Base-by-base conservation (phyloP, 192 early-diverging fungal genomes). In the Linnemannia exigua region DNA sequence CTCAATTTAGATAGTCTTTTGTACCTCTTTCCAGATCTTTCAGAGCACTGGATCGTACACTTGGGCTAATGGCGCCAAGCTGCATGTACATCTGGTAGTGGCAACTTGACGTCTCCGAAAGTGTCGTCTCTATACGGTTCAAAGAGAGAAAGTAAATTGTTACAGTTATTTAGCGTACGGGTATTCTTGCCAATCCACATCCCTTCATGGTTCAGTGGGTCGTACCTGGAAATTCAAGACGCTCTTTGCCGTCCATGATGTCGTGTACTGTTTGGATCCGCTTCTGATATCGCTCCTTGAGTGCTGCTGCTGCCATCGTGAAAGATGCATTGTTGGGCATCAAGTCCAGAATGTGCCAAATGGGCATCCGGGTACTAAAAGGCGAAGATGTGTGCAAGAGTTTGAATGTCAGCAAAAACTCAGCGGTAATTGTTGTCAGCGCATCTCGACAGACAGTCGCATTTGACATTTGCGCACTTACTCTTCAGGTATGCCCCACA, bases 21-120 rank as follows among this genome's bases (percentile, higher is more conserved):
- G 20, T 58, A 90, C 90, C 89, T 87, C 80, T 76, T 81, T 91
- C 91, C 71, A 89, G 87, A 47, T 91, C 91, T 4, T 88, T 72
- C 22, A 91, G 47, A 11, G 88, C 76, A 1, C 81, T 76, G 33
- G 78, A 77, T 22, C 87, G 87, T 37, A 89, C 87, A 37, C 72
- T 75, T n/a, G 75, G 67, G 51, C 87, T 67, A 5, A 91, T 86
- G 12, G 88, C 82, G n/a, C 88, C 79, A 1, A 91, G 83, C n/a
- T 91, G 91, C 68, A 82, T 88, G 75, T 83, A 88, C 67, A 91
- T 84, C 46, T 89, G 88, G 50, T 89, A 90, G 15, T 68, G 63
- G 47, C 91, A 91, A 25, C 72, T 74, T 1, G 86, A 84, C 0
- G 54, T 15, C 28, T 80, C 80, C 7, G 88, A 66, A 0, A 84